These are phyloP conservation scores for Dryas integrifolia DNA, from an alignment of 331 rosid species.

Conservation along the genomic window DNA sequence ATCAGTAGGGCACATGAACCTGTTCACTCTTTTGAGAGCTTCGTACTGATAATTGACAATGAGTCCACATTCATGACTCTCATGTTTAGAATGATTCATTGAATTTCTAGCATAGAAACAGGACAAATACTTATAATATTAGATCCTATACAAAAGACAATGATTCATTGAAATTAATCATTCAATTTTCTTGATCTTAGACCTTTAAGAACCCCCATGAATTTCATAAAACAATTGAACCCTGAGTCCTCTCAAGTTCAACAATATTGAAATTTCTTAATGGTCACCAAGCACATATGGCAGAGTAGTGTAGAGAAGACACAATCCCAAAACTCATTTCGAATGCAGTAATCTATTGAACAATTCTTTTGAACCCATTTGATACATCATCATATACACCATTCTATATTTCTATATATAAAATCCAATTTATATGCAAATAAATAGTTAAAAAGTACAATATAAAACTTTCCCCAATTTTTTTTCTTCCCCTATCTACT, in stretches of 20 bases:
- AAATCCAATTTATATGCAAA: not conserved
- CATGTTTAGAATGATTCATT: not conserved
- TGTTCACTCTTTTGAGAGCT: not conserved
- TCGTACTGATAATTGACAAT: not conserved
- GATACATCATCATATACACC: conserved; percentile 12
- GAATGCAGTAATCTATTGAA: conserved; percentile 9
- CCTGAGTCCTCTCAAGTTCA: too few species aligned
- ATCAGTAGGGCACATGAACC: too few species aligned
- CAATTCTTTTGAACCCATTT: not conserved
- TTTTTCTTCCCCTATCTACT: conserved; percentile 5
- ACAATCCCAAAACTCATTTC: not conserved
- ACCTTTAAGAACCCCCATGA: too few species aligned
- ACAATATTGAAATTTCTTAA: not conserved
- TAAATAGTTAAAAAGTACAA: not conserved
- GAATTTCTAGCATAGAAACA: not conserved
- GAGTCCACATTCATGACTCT: not conserved
- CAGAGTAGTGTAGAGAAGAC: not conserved
- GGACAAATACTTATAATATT: not conserved
- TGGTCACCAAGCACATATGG: too few species aligned
- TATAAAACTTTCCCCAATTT: conserved; percentile 8
- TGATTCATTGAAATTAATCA: not conserved
- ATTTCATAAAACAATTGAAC: too few species aligned
- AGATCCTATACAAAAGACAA: not conserved
- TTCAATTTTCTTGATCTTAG: too few species aligned
- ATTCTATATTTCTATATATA: not conserved